A percentile compares a stretch with the other conserved stretches of the same genome.
phyloP scores from a whole-genome alignment of 306 rosid genomes.

The Cajanus cajan region DNA sequence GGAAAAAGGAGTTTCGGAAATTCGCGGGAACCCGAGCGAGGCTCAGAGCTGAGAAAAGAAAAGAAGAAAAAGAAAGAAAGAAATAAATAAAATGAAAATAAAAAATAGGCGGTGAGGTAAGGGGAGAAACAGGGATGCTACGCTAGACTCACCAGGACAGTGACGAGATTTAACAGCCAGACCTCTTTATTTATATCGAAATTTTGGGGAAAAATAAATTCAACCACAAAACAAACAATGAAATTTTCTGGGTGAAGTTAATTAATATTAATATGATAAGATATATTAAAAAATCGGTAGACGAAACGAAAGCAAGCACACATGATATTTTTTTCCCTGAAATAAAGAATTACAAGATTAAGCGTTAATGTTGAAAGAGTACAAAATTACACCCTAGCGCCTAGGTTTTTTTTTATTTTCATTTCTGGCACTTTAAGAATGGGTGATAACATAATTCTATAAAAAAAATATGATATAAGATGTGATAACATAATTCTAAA shows the following conservation, averaged over 20 bases:
- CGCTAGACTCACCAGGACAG: slow-evolving; percentile 22
- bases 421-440: not conserved
- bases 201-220: not conserved
- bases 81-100: not conserved
- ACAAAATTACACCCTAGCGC: not conserved
- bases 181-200: not conserved
- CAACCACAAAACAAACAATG: not conserved
- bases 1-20: slow-evolving; percentile 26
- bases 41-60: slow-evolving; percentile 29
- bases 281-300: not conserved
- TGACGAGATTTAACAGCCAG: slow-evolving; percentile 25
- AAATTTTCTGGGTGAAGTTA: slow-evolving; percentile 16
- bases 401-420: not conserved
- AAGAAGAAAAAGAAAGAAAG: not conserved
- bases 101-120: slow-evolving; percentile 34
- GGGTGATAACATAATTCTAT: too few relatives aligned
- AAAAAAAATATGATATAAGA: too few relatives aligned
- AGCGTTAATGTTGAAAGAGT: not conserved
- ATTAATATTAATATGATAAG: not conserved
- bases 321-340: not conserved
- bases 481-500: not conserved
- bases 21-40: slow-evolving; percentile 41
- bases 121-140: slow-evolving; percentile 1
- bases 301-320: not conserved
- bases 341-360: not conserved